Evolutionary conservation across 495 filamentous ascomycete genomes (phyloP).

Genomic region (Staphylotrichum tortipilum): DNA sequence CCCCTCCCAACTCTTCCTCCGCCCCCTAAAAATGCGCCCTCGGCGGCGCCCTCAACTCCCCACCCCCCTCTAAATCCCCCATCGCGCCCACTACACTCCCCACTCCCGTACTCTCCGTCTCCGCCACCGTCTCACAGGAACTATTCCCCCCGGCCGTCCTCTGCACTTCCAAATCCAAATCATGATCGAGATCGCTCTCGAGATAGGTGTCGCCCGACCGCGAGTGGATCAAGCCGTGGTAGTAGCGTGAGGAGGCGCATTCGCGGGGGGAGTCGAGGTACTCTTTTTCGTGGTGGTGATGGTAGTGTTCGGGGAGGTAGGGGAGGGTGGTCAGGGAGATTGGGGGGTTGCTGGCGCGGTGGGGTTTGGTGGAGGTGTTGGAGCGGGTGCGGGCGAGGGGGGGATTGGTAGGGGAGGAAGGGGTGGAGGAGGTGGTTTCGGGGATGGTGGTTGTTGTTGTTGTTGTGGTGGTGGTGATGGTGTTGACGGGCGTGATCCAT

Average conservation of each 20-base stretch:
- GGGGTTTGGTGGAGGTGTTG: not conserved
- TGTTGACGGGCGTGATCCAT: conserved; percentile 19
- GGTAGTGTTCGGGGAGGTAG: not conserved
- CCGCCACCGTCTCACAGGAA: too few relatives aligned
- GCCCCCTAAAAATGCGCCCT: conserved; percentile 14
- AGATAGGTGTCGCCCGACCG: not conserved
- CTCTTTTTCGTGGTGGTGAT: conserved; percentile 1
- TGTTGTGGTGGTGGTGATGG: not conserved
- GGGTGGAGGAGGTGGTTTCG: not conserved
- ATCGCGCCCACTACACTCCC: not conserved
- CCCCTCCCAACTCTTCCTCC: conserved; percentile 2
- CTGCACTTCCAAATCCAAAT: conserved; percentile 11
- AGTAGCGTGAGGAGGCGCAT: conserved; percentile 5
- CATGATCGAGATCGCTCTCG: not conserved
- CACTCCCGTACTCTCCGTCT: not conserved
- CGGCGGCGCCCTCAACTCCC: conserved; percentile 14
- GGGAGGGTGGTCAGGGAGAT: too few relatives aligned
- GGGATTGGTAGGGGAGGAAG: not conserved
- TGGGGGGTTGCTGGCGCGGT: not conserved
- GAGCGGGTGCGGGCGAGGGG: not conserved
- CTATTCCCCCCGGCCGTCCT: not conserved
- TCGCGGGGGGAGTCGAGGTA: too few relatives aligned
- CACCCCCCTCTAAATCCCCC: not conserved
- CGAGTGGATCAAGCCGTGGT: conserved; percentile 1
- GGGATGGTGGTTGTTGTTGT: not conserved